Percentiles rank a stretch among this genome's conserved stretches.
Conservation (phyloP, 2,329 filamentous ascomycete genomes). For the Paracoccidioides lutzii region DNA sequence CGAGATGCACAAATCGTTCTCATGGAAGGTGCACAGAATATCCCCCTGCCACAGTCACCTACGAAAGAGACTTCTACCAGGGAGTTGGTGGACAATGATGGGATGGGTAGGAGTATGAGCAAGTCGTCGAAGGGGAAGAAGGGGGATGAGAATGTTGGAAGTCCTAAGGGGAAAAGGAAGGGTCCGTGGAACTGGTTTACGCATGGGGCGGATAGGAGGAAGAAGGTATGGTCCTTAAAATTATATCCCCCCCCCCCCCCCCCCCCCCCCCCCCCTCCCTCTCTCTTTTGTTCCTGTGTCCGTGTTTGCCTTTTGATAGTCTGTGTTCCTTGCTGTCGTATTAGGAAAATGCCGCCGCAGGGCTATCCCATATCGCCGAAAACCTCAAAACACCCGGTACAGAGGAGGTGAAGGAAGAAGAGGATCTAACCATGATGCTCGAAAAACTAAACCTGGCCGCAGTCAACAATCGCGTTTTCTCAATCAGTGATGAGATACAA, state of each 20-base stretch:
- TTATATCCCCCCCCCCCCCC: too few relatives aligned
- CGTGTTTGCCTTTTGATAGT: not conserved
- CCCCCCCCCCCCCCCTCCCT: too few relatives aligned
- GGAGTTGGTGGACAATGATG: slow-evolving; percentile 12
- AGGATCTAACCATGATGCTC: slow-evolving; percentile 63
- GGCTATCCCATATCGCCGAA: slow-evolving; percentile 18
- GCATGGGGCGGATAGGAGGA: slow-evolving; percentile 24
- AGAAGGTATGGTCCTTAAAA: slow-evolving; percentile 22
- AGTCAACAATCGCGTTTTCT: slow-evolving; percentile 74
- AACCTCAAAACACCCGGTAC: slow-evolving; percentile 16
- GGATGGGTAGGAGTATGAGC: slow-evolving; percentile 24
- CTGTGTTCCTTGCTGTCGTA: slow-evolving; percentile 2
- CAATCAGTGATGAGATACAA: slow-evolving; percentile 70
- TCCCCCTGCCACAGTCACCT: slow-evolving; percentile 40
- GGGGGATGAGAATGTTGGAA: slow-evolving; percentile 12
- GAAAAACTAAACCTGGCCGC: slow-evolving; percentile 73
- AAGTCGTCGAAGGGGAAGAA: slow-evolving; percentile 13
- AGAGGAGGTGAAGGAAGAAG: slow-evolving; percentile 41
- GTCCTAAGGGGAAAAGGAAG: slow-evolving; percentile 23
- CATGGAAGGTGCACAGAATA: slow-evolving; percentile 35
- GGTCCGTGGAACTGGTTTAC: slow-evolving; percentile 29
- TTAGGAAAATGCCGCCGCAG: slow-evolving; percentile 18
- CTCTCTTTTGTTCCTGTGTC: not conserved
- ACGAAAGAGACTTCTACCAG: slow-evolving; percentile 24
- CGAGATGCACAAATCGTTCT: slow-evolving; percentile 36